Evolutionary conservation across 2,329 filamentous ascomycete genomes (phyloP).

Genomic region (Xylariaceae sp.): DNA sequence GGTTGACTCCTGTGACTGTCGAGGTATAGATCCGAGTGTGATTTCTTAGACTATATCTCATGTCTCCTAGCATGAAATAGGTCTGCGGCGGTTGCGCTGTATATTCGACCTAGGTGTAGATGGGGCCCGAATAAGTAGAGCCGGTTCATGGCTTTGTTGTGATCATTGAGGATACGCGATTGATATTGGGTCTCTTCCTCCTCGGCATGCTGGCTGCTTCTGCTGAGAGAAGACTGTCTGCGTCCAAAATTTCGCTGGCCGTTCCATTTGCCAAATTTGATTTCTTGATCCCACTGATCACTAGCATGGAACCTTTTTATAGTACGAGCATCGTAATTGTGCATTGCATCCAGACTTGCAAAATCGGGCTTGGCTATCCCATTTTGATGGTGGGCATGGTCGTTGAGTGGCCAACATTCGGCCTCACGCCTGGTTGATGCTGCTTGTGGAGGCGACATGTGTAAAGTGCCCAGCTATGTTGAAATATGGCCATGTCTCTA

Average conservation of each 20-base stretch:
- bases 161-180: background rate
- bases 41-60: background rate
- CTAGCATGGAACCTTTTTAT: background rate
- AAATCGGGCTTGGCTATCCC: background rate
- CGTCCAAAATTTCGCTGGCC: background rate
- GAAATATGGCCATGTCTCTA: background rate
- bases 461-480: background rate
- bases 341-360: background rate
- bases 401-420: background rate
- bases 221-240: background rate
- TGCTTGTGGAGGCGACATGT: background rate
- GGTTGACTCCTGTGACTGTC: background rate
- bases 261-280: background rate
- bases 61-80: slow-evolving; percentile 1
- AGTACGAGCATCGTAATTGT: background rate
- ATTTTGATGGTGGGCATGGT: background rate
- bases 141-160: background rate
- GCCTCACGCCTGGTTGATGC: background rate
- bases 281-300: background rate
- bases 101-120: background rate
- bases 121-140: background rate
- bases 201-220: background rate
- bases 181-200: background rate
- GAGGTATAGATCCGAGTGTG: background rate
- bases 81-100: background rate